Base-by-base conservation (phyloP, 1,284 basidiomycete species). In the Meira miltonrushii region DNA sequence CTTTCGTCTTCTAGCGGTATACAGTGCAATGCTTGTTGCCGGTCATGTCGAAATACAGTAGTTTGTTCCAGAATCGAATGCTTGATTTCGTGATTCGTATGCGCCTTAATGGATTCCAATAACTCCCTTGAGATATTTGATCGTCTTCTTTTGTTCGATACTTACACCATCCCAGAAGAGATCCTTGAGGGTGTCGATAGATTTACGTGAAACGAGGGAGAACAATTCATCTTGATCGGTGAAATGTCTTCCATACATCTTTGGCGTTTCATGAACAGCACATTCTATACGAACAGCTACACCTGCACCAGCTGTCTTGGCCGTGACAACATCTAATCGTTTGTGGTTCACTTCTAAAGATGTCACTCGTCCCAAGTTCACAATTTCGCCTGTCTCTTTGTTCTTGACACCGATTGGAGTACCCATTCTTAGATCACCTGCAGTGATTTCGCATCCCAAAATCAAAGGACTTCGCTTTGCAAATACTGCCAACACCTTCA, bases 221-320 rank as follows among this genome's bases (percentile, higher is more conserved):
- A 94, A 84, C 43, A 97, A 79, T 71, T 95, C 92, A 79, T 98
- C 94, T 79, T 92, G 91, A 55, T 97, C 93, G 77, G 95, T 92
- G 78, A 99, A 95, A 79, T 92, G 90, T 59, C 89, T 85, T 10
- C 75, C 75, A 25, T 69, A 77, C 64, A 71, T 89, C 81, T 93
- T 94, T 13, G 92, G 87, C 40, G 89, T 89, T 80, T 97, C 90
- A 80, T 98, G 93, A 4, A 92, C 88, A 1, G 92, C 92, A 76
- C 95, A 89, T 79, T 99, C 95, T 66, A 98, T 96, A 84, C 97
- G 97, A 77, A 98, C 90, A 0, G 95, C 95, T 17, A 97, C 94
- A 79, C 94, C 94, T 61, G 85, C 94, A 74, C 92, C 94, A 25
- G 90, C 87, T 78, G 97, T 92, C 15, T 86, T 84, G 80, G 90